These are phyloP conservation scores for Monoraphidium neglectum DNA, from an alignment of 139 green algal species.

Conservation along the genomic window DNA sequence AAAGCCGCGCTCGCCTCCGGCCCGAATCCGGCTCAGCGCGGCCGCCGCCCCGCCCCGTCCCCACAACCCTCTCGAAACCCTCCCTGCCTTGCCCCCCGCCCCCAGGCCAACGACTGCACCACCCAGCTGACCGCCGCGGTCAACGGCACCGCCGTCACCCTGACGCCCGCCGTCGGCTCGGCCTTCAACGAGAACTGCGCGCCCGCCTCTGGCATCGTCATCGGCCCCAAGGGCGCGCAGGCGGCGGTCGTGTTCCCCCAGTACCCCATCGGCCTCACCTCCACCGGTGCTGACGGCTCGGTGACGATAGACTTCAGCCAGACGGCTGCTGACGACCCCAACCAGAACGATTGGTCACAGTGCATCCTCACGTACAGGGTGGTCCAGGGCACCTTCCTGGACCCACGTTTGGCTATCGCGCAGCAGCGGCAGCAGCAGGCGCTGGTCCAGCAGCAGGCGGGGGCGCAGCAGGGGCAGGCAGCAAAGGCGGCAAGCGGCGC, in stretches of 20 bases:
- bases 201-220: background rate
- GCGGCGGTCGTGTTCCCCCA: conserved; percentile 26
- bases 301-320: conserved; percentile 24
- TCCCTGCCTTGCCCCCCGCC: no score
- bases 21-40: no score
- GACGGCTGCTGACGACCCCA: conserved; percentile 17
- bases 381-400: conserved; percentile 25
- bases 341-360: conserved; percentile 19
- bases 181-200: conserved; percentile 14
- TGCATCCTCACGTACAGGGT: conserved; percentile 34
- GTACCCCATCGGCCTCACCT: conserved; percentile 33
- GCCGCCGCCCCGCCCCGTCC: no score
- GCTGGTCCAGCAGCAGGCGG: background rate
- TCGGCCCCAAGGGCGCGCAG: conserved; percentile 15
- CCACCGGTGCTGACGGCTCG: conserved; percentile 22
- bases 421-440: background rate
- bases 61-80: no score
- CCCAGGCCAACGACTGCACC: conserved; percentile 27
- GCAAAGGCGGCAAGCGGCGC: background rate
- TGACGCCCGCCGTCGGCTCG: conserved; percentile 3
- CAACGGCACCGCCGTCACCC: conserved; percentile 7
- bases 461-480: background rate
- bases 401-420: background rate
- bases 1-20: no score
- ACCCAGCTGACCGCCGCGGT: conserved; percentile 19